Evolutionary conservation across 1,284 basidiomycete species (phyloP).

Genomic region (Boletus semigastroideus): DNA sequence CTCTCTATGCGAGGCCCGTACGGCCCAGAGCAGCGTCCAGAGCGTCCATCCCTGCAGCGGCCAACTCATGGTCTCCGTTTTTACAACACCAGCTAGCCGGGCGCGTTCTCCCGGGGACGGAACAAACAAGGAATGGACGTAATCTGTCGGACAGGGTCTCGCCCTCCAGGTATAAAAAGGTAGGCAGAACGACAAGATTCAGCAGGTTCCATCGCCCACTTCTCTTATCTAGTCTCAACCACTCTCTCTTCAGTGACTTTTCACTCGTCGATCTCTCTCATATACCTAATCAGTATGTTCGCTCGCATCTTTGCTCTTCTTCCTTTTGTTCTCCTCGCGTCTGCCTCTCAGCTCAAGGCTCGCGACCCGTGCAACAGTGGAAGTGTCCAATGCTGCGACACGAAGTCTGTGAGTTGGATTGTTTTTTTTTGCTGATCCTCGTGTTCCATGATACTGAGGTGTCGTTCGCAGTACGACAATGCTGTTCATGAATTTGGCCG

Average conservation of each 20-base stretch:
- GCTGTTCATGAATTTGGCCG: neutral
- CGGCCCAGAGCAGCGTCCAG: neutral
- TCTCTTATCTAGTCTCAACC: neutral
- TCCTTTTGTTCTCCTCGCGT: conserved; percentile 16
- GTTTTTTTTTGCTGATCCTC: too few relatives aligned
- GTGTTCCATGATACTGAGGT: neutral
- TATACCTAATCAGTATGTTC: conserved; percentile 14
- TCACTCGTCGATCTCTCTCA: neutral
- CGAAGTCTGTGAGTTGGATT: neutral
- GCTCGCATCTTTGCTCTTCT: conserved; percentile 22
- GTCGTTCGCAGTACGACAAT: neutral
- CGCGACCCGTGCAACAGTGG: conserved; percentile 11
- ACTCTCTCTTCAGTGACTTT: neutral
- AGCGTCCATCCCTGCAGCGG: neutral
- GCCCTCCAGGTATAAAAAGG: conserved; percentile 19
- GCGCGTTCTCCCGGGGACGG: neutral
- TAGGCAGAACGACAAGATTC: neutral
- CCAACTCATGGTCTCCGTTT: neutral
- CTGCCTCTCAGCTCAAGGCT: conserved; percentile 7
- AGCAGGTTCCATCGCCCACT: neutral
- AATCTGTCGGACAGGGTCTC: neutral
- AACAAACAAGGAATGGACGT: neutral
- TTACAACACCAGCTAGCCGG: conserved; percentile 10
- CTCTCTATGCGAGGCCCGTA: neutral
- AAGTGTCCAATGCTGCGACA: conserved; percentile 9